Evolutionary conservation across 1,284 basidiomycete genomes (phyloP).

Genomic region (Inonotus hispidus): DNA sequence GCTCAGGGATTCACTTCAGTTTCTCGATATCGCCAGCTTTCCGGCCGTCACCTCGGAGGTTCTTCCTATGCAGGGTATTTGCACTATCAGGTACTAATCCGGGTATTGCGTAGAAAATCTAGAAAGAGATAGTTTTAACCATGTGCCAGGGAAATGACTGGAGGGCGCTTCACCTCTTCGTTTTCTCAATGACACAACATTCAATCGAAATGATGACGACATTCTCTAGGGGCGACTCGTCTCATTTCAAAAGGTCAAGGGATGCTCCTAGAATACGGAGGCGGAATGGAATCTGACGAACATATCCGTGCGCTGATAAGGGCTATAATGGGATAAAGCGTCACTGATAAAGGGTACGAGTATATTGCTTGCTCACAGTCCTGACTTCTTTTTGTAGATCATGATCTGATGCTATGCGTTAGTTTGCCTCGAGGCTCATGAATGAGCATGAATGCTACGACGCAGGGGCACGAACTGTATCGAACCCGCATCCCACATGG

Average conservation of each 20-base stretch:
- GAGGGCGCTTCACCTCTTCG: too few relatives aligned
- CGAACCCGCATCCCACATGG: too few relatives aligned
- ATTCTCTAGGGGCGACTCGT: neutral
- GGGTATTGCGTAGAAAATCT: neutral
- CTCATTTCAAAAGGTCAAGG: neutral
- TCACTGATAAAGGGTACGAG: neutral
- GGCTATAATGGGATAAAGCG: neutral
- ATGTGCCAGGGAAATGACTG: too few relatives aligned
- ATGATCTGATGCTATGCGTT: neutral
- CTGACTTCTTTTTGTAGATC: neutral
- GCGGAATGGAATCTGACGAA: neutral
- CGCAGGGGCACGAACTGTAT: too few relatives aligned
- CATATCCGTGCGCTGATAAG: neutral
- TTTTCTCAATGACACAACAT: too few relatives aligned
- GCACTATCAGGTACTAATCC: neutral
- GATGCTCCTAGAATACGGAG: neutral
- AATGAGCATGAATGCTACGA: neutral
- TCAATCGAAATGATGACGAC: too few relatives aligned
- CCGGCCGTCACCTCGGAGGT: neutral
- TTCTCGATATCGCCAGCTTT: neutral
- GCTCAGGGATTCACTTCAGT: neutral
- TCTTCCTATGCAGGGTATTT: neutral
- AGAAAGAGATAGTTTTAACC: neutral
- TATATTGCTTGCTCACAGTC: neutral
- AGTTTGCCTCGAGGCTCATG: neutral